Conservation (phyloP, 352 stramenopile species). For the Globisporangium paroecandrum region DNA sequence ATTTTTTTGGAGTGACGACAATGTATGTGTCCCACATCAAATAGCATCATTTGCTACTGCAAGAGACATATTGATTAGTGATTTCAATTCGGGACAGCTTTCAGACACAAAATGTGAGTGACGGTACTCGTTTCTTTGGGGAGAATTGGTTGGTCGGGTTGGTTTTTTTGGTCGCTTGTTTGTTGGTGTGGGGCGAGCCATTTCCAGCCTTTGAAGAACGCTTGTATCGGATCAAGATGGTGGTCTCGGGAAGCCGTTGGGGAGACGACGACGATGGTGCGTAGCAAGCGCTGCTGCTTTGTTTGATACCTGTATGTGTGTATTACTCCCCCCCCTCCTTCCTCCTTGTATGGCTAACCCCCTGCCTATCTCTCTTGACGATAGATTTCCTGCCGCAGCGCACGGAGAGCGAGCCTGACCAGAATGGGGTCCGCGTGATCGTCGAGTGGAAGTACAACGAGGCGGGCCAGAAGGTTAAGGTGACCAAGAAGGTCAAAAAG, state of each 20-base stretch:
- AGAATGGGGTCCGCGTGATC: conserved; percentile 79
- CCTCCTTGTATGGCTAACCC: background rate
- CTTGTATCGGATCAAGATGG: conserved; percentile 36
- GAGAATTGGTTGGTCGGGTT: conserved; percentile 10
- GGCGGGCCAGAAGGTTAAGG: conserved; percentile 85
- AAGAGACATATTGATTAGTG: background rate
- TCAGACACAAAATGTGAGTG: background rate
- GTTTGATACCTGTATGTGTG: background rate
- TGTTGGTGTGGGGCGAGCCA: background rate
- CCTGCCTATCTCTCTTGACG: background rate
- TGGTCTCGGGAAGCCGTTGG: conserved; percentile 72
- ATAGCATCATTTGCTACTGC: background rate
- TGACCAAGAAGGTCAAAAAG: conserved; percentile 90
- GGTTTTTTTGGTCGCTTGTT: too few species aligned
- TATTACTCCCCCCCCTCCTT: background rate
- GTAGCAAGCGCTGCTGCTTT: conserved; percentile 2
- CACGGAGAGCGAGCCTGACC: conserved; percentile 80
- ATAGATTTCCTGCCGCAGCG: conserved; percentile 71
- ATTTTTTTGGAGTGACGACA: background rate
- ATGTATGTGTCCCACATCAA: background rate
- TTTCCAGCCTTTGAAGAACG: conserved; percentile 7
- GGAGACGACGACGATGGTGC: conserved; percentile 69
- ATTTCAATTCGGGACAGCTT: background rate
- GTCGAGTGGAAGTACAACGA: conserved; percentile 91
- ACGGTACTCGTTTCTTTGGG: background rate